Conservation (phyloP, 2,329 filamentous ascomycete species). For the Polychaeton citri region DNA sequence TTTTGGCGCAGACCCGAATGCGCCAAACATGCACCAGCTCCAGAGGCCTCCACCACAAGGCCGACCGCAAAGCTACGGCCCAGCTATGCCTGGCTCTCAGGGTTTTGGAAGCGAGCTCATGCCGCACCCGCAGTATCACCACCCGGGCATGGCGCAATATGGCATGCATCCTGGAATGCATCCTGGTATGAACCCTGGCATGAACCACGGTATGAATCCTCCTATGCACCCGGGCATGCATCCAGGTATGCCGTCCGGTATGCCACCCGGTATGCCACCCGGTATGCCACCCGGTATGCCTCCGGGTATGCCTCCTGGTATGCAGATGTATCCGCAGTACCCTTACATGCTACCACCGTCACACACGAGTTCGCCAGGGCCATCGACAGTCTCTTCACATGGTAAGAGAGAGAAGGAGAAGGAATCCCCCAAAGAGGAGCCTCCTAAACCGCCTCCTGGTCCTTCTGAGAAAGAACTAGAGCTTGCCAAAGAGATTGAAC, state of each 20-base stretch:
- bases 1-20: constrained; percentile 17
- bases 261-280: constrained; percentile 5
- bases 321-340: constrained; percentile 8
- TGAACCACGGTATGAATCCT: constrained; percentile 3
- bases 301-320: constrained; percentile 2
- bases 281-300: constrained; percentile 4
- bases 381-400: not conserved
- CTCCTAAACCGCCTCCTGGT: constrained; percentile 8
- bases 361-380: constrained; percentile 13
- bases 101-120: constrained; percentile 2
- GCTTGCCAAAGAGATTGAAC: constrained; percentile 5
- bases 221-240: constrained; percentile 9
- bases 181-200: constrained; percentile 3
- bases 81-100: constrained; percentile 7
- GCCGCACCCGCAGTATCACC: constrained; percentile 10
- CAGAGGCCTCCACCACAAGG: constrained; percentile 12
- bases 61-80: constrained; percentile 17
- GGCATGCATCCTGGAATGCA: constrained; percentile 5
- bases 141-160: constrained; percentile 7
- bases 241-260: constrained; percentile 3
- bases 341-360: constrained; percentile 9
- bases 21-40: constrained; percentile 7
- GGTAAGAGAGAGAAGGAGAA: not conserved
- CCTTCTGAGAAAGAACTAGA: constrained; percentile 5
- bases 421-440: constrained; percentile 1